Conservation (phyloP, 257 asterid genomes). For the Plantago elongata region DNA sequence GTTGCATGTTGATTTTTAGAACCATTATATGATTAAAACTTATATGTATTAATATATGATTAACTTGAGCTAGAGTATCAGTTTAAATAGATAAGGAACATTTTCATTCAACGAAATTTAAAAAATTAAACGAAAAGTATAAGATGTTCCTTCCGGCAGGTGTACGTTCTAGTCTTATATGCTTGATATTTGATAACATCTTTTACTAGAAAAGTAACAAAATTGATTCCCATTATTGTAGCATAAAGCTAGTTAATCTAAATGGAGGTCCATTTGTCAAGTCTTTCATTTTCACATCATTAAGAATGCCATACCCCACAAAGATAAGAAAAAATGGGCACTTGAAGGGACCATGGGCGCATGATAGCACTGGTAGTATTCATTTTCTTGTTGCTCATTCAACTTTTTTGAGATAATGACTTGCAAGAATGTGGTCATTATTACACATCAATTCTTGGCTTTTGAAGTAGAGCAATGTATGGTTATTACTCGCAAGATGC, state of each 20-base stretch:
- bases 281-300: constrained; percentile 21
- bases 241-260: constrained; percentile 3
- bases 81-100: too few relatives aligned
- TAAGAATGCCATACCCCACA: background rate
- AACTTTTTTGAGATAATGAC: constrained; percentile 22
- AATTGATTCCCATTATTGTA: constrained; percentile 15
- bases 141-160: too few relatives aligned
- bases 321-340: constrained; percentile 17
- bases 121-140: too few relatives aligned
- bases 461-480: background rate
- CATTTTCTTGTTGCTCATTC: constrained; percentile 16
- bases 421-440: constrained; percentile 6
- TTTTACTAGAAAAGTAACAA: constrained; percentile 6
- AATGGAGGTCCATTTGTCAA: background rate
- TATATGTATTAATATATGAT: too few relatives aligned
- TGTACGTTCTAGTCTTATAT: background rate
- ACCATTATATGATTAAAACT: too few relatives aligned
- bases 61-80: too few relatives aligned
- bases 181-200: background rate
- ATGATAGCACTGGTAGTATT: background rate
- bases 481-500: constrained; percentile 19
- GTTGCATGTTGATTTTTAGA: too few relatives aligned
- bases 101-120: too few relatives aligned
- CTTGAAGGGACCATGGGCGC: constrained; percentile 22
- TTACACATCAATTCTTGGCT: constrained; percentile 7